Percentiles rank a stretch among this genome's conserved stretches.
Evolutionary conservation across 208 protist genomes (phyloP).

Genomic region (Acanthamoeba sp.): DNA sequence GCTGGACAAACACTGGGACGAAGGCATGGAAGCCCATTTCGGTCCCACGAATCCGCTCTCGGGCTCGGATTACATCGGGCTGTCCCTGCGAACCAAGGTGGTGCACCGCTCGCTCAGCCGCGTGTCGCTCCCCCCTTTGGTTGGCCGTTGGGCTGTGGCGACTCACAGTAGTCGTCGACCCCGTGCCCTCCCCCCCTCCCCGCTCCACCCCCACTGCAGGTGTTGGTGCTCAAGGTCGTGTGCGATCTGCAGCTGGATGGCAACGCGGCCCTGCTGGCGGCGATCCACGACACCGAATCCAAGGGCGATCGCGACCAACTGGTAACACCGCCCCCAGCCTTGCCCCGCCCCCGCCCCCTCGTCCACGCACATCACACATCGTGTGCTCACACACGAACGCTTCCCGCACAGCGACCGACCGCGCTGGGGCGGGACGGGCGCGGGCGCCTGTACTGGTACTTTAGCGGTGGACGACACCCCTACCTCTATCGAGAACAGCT

Average conservation of each 20-base stretch:
- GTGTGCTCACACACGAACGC: not conserved
- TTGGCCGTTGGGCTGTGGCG: too few relatives aligned
- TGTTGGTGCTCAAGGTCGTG: not conserved
- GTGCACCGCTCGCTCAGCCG: not conserved
- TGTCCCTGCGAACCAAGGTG: not conserved
- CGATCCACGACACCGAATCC: not conserved
- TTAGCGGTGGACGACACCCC: not conserved
- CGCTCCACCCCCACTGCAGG: not conserved
- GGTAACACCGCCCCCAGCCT: not conserved
- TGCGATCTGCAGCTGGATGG: not conserved
- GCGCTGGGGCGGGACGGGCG: not conserved
- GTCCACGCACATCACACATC: too few relatives aligned
- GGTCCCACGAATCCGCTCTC: not conserved
- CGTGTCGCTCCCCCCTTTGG: not conserved
- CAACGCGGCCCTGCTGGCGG: not conserved
- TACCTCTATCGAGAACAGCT: not conserved
- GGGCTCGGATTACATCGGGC: not conserved
- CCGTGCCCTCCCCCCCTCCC: too few relatives aligned
- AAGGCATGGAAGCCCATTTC: not conserved
- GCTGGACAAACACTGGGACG: not conserved
- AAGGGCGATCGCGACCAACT: not conserved
- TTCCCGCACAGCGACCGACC: not conserved
- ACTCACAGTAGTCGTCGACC: too few relatives aligned
- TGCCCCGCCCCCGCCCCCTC: too few relatives aligned
- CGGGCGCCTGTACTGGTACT: not conserved